Evolutionary conservation across 495 filamentous ascomycete species (phyloP), one percentile per base, ranked within the genome.

Genomic region (Aspergillus campestris): DNA sequence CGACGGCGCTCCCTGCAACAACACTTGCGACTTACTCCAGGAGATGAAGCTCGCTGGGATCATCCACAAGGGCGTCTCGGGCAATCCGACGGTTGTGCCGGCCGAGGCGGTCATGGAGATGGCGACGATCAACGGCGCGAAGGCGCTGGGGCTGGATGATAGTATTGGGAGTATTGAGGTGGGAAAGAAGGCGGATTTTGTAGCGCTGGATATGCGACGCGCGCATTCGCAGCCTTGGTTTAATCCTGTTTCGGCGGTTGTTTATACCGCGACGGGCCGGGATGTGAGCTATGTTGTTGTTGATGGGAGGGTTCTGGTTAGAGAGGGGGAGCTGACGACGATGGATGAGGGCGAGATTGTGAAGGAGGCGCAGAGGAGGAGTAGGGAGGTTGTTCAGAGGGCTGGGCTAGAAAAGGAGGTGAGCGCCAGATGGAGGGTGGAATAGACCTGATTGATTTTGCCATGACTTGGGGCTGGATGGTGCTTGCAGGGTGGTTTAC

Each of bases 141-240:
- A 62, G 49, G 72, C 73, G n/a, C 45, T 79, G n/a, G 73, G 73
- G 1, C 38, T 68, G 45, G 59, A 71, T 1, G 60, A 61, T 18
- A 50, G 58, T 3, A 63, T 73, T 43, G 75, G 75, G 4, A 75
- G 73, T 52, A 47, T 79, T 36, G 71, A 74, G 44, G 57, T 70
- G 0, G 73, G 73, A 5, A 79, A 79, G 61, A 75, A 75, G 49
- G 75, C 75, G 3, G 73, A 77, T 49, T 73, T 79, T 44, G 72
- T 76, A 14, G 65, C 66, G 10, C 53, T 74, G 40, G 67, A 74
- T 52, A 57, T 65, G 7, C 63, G 64, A 1, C 57, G 62, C 0
- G 59, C 66, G 3, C 52, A 59, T 24, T 48, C 42, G 39, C 60
- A 64, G 52, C 65, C 63, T 7, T 66, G 61, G 57, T 57, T 62